These are phyloP conservation scores for Paraphaeosphaeria sporulosa DNA, from an alignment of 2,329 filamentous ascomycete species.

Conservation along the genomic window DNA sequence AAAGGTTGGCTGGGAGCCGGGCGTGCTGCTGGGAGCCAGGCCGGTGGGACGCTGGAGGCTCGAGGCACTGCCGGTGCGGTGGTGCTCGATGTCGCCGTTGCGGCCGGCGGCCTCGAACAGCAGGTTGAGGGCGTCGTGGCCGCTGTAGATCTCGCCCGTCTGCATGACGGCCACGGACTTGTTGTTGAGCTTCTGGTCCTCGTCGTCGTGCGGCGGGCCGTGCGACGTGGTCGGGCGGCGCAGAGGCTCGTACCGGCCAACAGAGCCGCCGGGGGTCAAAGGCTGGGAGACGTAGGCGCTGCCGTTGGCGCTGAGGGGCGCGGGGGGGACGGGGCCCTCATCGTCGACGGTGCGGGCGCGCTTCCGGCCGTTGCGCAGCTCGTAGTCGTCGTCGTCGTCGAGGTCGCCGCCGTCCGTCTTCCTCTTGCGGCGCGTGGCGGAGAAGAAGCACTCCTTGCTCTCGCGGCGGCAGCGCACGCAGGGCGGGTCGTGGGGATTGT, in stretches of 20 bases:
- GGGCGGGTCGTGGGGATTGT: slow-evolving; percentile 91
- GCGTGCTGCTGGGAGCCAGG: slow-evolving; percentile 39
- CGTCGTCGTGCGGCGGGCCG: slow-evolving; percentile 52
- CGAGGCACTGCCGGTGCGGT: slow-evolving; percentile 56
- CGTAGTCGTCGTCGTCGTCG: slow-evolving; percentile 66
- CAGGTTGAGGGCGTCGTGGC: slow-evolving; percentile 89
- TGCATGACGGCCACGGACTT: slow-evolving; percentile 67
- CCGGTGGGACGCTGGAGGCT: slow-evolving; percentile 44
- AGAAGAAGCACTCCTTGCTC: slow-evolving; percentile 97
- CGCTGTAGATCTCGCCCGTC: slow-evolving; percentile 79
- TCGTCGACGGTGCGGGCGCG: slow-evolving; percentile 60
- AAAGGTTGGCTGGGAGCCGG: slow-evolving; percentile 45
- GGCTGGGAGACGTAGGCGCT: slow-evolving; percentile 56
- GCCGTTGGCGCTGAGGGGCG: slow-evolving; percentile 27
- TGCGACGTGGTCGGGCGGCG: slow-evolving; percentile 63
- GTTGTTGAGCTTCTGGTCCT: slow-evolving; percentile 66
- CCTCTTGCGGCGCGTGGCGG: slow-evolving; percentile 89
- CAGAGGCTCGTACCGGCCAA: slow-evolving; percentile 71
- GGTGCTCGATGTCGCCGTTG: slow-evolving; percentile 57
- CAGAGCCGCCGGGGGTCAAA: slow-evolving; percentile 70
- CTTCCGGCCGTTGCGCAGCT: slow-evolving; percentile 77
- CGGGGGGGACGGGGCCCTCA: slow-evolving; percentile 50
- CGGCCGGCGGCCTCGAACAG: slow-evolving; percentile 81
- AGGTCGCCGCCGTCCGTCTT: slow-evolving; percentile 67
- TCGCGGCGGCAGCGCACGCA: slow-evolving; percentile 94